phyloP scores from a whole-genome alignment of 176 grass and related monocot genomes.

The Leersia perrieri region DNA sequence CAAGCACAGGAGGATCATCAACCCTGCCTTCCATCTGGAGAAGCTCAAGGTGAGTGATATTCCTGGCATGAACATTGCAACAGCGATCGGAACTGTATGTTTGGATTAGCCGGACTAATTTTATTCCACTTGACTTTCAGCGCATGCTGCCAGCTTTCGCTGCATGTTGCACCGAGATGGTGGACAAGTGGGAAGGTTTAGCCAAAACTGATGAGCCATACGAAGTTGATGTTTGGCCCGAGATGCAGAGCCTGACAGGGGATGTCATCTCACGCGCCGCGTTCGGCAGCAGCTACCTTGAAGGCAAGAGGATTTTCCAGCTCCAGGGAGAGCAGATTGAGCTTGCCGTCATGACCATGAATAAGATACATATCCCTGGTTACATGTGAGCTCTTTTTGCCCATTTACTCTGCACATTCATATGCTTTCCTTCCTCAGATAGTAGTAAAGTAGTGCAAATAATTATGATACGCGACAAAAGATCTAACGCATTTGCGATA shows the following conservation, averaged over 20 bases:
- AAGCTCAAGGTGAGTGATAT: conserved; percentile 62
- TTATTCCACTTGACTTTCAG: conserved; percentile 15
- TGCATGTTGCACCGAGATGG: conserved; percentile 47
- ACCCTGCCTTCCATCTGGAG: conserved; percentile 72
- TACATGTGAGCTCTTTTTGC: conserved; percentile 38
- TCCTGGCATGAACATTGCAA: background rate
- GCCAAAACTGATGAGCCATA: conserved; percentile 7
- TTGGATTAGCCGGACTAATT: background rate
- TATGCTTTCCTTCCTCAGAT: background rate
- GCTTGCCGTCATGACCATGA: conserved; percentile 22
- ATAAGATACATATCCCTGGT: conserved; percentile 53
- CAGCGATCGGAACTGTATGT: background rate
- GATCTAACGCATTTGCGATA: background rate
- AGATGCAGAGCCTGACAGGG: conserved; percentile 57
- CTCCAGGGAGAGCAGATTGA: conserved; percentile 55
- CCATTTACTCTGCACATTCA: background rate
- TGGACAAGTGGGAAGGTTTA: conserved; percentile 54
- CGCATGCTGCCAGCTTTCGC: conserved; percentile 62
- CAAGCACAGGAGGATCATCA: conserved; percentile 71
- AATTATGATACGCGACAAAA: background rate
- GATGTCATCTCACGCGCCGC: conserved; percentile 72
- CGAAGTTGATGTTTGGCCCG: conserved; percentile 67
- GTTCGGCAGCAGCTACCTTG: conserved; percentile 70
- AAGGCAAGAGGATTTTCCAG: conserved; percentile 66
- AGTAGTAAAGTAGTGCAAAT: background rate